Evolutionary conservation across 2,329 filamentous ascomycete genomes (phyloP).

Genomic region (Fusarium denticulatum): DNA sequence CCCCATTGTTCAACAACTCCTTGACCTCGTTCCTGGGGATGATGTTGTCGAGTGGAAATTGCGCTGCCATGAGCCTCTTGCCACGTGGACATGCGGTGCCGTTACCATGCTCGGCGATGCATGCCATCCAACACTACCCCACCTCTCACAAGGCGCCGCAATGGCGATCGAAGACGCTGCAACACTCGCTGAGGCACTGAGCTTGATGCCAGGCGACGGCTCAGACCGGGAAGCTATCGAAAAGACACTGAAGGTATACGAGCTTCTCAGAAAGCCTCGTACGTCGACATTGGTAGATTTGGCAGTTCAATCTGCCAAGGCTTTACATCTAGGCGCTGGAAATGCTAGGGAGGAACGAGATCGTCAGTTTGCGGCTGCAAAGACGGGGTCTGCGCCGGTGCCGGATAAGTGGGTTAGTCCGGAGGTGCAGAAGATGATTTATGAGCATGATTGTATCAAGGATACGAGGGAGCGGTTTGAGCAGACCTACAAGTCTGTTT

Average conservation of each 20-base stretch:
- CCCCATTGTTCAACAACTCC: neutral
- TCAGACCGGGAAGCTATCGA: neutral
- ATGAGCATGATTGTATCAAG: constrained; percentile 6
- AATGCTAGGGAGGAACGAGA: constrained; percentile 9
- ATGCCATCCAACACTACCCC: constrained; percentile 11
- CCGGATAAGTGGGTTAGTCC: constrained; percentile 30
- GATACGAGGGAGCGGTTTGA: neutral
- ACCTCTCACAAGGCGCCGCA: constrained; percentile 12
- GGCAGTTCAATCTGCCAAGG: neutral
- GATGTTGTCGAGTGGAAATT: constrained; percentile 20
- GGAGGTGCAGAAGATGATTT: constrained; percentile 27
- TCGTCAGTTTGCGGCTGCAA: constrained; percentile 1
- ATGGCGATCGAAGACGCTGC: constrained; percentile 19
- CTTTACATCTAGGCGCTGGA: constrained; percentile 1
- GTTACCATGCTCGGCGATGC: constrained; percentile 15
- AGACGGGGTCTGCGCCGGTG: neutral
- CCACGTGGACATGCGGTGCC: neutral
- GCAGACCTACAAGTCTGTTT: neutral
- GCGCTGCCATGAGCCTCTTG: constrained; percentile 10
- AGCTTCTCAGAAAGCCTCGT: neutral
- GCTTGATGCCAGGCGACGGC: neutral
- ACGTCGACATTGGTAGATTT: constrained; percentile 9
- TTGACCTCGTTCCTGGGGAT: constrained; percentile 1
- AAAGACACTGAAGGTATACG: neutral
- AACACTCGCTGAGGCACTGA: neutral